Percentiles rank a stretch among this genome's conserved stretches.
Evolutionary conservation across 2,329 filamentous ascomycete genomes (phyloP).

Genomic region (Botrytis elliptica): DNA sequence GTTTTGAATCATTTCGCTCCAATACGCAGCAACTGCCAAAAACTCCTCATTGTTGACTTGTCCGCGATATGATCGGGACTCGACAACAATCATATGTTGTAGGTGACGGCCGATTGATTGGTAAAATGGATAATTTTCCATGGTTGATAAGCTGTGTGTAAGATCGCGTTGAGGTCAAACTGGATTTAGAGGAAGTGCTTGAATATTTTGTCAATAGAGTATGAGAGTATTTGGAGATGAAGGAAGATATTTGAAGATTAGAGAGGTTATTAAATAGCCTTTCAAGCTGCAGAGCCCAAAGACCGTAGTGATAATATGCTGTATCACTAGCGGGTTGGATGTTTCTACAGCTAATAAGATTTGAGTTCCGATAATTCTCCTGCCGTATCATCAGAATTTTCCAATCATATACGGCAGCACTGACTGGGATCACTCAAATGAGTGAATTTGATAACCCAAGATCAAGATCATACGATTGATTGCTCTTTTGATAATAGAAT

Average conservation of each 20-base stretch:
- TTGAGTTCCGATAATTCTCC: not conserved
- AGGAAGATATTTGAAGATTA: too few species aligned
- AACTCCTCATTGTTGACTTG: not conserved
- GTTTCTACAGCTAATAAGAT: not conserved
- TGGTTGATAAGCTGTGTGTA: not conserved
- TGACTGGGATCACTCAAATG: not conserved
- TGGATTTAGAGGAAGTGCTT: not conserved
- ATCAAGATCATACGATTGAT: not conserved
- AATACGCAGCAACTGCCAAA: not conserved
- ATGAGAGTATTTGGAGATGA: not conserved
- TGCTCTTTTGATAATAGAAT: fast-evolving
- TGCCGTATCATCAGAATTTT: fast-evolving
- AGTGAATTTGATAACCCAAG: not conserved
- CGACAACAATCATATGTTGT: not conserved
- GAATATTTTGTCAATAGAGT: not conserved
- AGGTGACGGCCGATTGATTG: not conserved
- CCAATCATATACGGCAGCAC: fast-evolving
- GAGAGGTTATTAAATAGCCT: not conserved
- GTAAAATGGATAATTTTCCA: not conserved
- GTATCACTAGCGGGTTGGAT: not conserved
- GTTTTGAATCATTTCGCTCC: not conserved
- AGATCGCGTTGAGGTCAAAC: not conserved
- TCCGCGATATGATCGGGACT: not conserved
- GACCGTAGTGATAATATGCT: fast-evolving
- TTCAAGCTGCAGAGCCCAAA: not conserved